Conservation (phyloP, 768 basidiomycete genomes). For the Neoboletus magnificus region DNA sequence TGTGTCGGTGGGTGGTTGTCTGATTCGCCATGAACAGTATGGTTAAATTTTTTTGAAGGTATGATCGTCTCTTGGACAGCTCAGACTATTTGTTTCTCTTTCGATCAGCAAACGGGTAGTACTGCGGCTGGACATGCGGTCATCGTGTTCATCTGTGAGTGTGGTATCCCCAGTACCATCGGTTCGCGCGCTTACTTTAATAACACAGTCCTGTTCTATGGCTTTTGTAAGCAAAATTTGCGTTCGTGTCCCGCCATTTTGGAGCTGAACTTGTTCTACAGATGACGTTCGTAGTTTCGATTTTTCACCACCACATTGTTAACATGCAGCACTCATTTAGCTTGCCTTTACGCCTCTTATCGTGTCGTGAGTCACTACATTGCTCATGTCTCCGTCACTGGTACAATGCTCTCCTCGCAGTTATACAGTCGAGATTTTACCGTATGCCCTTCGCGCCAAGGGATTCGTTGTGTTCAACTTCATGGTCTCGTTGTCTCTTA, state of each 20-base stretch:
- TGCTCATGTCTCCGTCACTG: not conserved
- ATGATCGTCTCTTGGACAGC: conserved; percentile 40
- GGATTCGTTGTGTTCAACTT: conserved; percentile 40
- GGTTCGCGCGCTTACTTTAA: not conserved
- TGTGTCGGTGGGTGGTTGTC: conserved; percentile 35
- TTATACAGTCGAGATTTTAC: conserved; percentile 44
- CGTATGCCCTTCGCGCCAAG: conserved; percentile 39
- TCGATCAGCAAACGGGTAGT: conserved; percentile 28
- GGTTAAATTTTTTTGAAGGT: conserved; percentile 35
- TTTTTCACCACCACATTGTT: not conserved
- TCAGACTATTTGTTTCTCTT: conserved; percentile 36
- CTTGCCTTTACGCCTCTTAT: conserved; percentile 42
- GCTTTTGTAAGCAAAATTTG: conserved; percentile 29
- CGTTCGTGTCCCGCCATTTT: too few species aligned
- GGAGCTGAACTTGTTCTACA: not conserved
- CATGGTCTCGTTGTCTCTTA: conserved; percentile 35
- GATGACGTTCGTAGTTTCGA: conserved; percentile 29
- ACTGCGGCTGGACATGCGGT: conserved; percentile 38
- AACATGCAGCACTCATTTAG: conserved; percentile 6
- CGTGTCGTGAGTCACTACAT: conserved; percentile 26
- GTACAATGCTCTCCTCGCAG: conserved; percentile 3
- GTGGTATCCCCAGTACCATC: not conserved
- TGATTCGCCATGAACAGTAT: conserved; percentile 23
- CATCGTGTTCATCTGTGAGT: conserved; percentile 45
- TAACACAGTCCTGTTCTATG: conserved; percentile 36